Conservation (phyloP, 2,329 filamentous ascomycete species). For the Hirsutella rhossiliensis region DNA sequence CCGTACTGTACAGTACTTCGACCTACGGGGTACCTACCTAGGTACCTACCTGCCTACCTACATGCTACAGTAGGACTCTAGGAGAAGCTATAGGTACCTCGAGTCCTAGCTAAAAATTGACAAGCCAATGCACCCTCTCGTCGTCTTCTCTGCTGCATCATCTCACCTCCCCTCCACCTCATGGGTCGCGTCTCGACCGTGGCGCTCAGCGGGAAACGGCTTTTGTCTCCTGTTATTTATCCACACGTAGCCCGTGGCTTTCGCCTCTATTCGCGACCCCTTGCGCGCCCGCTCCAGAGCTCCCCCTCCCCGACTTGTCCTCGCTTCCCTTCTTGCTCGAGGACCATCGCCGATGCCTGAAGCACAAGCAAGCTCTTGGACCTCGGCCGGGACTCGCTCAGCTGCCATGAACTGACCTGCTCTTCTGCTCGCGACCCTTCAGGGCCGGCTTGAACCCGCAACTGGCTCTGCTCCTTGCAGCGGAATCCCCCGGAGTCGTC, state of each 20-base stretch:
- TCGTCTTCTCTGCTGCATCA: neutral
- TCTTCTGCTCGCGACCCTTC: slow-evolving; percentile 20
- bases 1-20: too few relatives aligned
- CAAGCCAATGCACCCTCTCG: neutral
- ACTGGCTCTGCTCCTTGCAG: neutral
- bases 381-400: neutral
- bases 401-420: slow-evolving; percentile 22
- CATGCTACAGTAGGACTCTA: too few relatives aligned
- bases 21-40: too few relatives aligned
- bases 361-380: too few relatives aligned
- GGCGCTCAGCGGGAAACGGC: neutral
- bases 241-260: too few relatives aligned
- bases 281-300: neutral
- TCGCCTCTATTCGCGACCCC: neutral
- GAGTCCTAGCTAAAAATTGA: too few relatives aligned
- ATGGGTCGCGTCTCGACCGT: neutral
- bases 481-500: neutral
- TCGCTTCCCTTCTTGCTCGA: too few relatives aligned
- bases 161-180: neutral
- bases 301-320: neutral
- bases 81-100: too few relatives aligned
- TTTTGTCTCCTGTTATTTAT: slow-evolving; percentile 1
- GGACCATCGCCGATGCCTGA: too few relatives aligned
- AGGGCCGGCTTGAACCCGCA: slow-evolving; percentile 17
- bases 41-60: too few relatives aligned